Percentiles rank a stretch among this genome's conserved stretches.
These are phyloP conservation scores for Xylariaceae sp. DNA, from an alignment of 2,329 filamentous ascomycete genomes.

Conservation along the genomic window DNA sequence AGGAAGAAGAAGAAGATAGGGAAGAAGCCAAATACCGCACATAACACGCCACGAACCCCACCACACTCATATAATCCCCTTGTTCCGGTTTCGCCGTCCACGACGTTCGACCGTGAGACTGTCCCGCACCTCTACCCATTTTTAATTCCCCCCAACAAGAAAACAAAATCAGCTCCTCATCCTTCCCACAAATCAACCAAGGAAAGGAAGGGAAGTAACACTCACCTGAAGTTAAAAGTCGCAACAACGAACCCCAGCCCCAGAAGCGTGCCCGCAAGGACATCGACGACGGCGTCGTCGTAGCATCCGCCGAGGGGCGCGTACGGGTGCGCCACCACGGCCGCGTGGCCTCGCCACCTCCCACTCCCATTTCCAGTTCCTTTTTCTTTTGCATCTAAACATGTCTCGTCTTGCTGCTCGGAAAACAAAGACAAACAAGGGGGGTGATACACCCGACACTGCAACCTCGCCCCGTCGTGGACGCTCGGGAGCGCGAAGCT, in stretches of 20 bases:
- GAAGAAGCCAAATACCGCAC: no score
- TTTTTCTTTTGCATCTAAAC: no score
- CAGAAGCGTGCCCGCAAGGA: constrained; percentile 60
- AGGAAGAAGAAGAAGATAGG: constrained; percentile 37
- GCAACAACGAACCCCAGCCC: constrained; percentile 67
- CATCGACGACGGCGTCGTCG: constrained; percentile 74
- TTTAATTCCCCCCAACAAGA: constrained; percentile 1
- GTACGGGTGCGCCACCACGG: constrained; percentile 77
- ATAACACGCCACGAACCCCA: constrained; percentile 75
- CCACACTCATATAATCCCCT: constrained; percentile 75
- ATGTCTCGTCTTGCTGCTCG: no score
- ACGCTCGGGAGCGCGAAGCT: constrained; percentile 79
- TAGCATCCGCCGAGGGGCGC: constrained; percentile 79
- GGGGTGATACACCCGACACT: constrained; percentile 80
- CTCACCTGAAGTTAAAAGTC: constrained; percentile 82
- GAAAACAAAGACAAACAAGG: no score
- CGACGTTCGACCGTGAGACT: constrained; percentile 71
- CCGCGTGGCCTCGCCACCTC: no score
- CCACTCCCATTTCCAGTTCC: no score
- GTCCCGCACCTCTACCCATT: constrained; percentile 63
- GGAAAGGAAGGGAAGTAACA: neutral
- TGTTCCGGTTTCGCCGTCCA: constrained; percentile 82
- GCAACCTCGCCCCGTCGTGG: constrained; percentile 67
- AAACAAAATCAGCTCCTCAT: constrained; percentile 2
- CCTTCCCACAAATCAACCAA: neutral